These are phyloP conservation scores for Dactylellina drechsleri DNA, from an alignment of 2,329 filamentous ascomycete species.

Conservation along the genomic window DNA sequence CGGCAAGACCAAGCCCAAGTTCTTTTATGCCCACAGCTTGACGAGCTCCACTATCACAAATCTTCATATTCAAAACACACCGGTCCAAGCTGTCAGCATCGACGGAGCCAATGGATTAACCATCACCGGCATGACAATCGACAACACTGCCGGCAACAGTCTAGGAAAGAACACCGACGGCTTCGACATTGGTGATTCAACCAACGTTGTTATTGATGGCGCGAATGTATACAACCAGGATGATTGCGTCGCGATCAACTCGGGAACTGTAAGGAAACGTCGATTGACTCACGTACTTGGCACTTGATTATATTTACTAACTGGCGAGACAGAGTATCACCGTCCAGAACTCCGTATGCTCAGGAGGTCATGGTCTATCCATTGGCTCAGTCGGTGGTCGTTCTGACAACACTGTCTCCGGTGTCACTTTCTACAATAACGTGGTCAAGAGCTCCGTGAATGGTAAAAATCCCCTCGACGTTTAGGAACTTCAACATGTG, in stretches of 20 bases:
- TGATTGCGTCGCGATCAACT: constrained; percentile 61
- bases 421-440: too few species aligned
- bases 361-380: constrained; percentile 69
- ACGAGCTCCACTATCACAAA: constrained; percentile 66
- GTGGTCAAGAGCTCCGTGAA: too few species aligned
- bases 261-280: too few species aligned
- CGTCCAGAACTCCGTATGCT: constrained; percentile 64
- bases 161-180: constrained; percentile 67
- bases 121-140: constrained; percentile 67
- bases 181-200: constrained; percentile 64
- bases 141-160: constrained; percentile 68
- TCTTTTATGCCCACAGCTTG: constrained; percentile 63
- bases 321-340: constrained; percentile 59
- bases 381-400: constrained; percentile 71
- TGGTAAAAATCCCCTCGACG: too few species aligned
- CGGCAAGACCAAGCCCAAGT: constrained; percentile 72
- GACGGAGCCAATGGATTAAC: constrained; percentile 64
- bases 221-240: constrained; percentile 63
- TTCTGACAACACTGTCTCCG: constrained; percentile 1
- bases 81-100: constrained; percentile 67
- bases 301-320: too few species aligned
- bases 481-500: too few species aligned
- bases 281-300: too few species aligned
- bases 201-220: too few species aligned
- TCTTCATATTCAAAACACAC: constrained; percentile 68